Evolutionary conservation across 2,329 filamentous ascomycete species (phyloP).

Genomic region (Ophiostoma piceae): DNA sequence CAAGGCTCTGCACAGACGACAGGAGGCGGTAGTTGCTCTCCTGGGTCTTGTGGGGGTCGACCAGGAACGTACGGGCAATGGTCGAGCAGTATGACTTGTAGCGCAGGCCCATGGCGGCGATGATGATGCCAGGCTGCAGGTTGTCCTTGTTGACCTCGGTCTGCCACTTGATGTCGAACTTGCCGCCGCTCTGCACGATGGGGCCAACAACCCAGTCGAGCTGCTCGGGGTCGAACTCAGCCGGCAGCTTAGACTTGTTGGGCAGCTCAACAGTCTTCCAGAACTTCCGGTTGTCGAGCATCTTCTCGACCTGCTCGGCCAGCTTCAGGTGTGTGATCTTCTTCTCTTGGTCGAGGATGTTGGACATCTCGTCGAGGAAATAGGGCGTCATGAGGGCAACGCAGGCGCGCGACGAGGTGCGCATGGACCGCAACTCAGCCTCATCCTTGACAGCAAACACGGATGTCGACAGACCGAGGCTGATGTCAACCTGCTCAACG

Average conservation of each 20-base stretch:
- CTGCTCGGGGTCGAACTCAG: constrained; percentile 79
- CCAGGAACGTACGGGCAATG: constrained; percentile 88
- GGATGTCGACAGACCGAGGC: constrained; percentile 70
- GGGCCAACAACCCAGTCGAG: constrained; percentile 93
- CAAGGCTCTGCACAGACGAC: constrained; percentile 75
- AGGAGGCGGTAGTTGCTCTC: constrained; percentile 92
- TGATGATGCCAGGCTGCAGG: constrained; percentile 86
- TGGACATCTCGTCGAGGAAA: constrained; percentile 97
- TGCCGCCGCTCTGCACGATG: constrained; percentile 89
- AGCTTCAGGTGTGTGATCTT: constrained; percentile 87
- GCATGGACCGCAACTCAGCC: constrained; percentile 85
- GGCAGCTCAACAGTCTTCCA: constrained; percentile 74
- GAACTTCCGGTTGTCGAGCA: constrained; percentile 89
- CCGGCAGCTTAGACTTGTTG: constrained; percentile 68
- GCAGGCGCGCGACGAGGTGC: constrained; percentile 88
- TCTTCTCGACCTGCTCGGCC: constrained; percentile 80
- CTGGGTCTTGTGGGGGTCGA: constrained; percentile 94
- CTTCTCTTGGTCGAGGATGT: constrained; percentile 91
- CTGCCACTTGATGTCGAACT: constrained; percentile 82
- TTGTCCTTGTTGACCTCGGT: constrained; percentile 73
- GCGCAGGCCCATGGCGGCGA: constrained; percentile 83
- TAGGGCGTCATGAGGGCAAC: constrained; percentile 93
- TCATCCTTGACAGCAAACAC: constrained; percentile 94
- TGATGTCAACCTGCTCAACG: constrained; percentile 81
- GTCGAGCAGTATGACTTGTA: constrained; percentile 95